These are phyloP conservation scores for Alisma plantagoaquatica DNA, from an alignment of 106 monocot genomes.

Conservation along the genomic window DNA sequence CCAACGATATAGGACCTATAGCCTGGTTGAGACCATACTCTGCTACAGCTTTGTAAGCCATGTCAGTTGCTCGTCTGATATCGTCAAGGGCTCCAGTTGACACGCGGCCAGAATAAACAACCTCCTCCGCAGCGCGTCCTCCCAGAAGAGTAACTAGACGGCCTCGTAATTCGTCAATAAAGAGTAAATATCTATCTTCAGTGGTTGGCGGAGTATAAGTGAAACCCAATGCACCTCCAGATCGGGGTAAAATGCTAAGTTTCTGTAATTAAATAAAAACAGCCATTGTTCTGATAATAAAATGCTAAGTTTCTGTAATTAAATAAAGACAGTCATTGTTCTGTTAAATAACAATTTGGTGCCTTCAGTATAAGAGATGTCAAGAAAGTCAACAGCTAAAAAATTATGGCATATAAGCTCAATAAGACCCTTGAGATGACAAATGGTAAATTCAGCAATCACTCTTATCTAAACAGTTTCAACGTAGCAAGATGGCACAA, in stretches of 20 bases:
- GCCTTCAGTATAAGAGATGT: no score
- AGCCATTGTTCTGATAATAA: neutral
- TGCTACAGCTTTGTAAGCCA: slow-evolving; percentile 98
- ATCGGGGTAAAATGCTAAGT: slow-evolving; percentile 92
- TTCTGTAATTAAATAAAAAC: slow-evolving; percentile 40
- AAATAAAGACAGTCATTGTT: neutral
- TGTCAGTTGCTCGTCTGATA: slow-evolving; percentile 91
- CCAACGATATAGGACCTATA: slow-evolving; percentile 79
- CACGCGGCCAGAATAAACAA: slow-evolving; percentile 87
- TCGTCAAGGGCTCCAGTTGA: slow-evolving; percentile 99
- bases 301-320: neutral
- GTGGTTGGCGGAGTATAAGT: slow-evolving; percentile 91
- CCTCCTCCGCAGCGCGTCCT: slow-evolving; percentile 93
- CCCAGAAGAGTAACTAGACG: slow-evolving; percentile 92
- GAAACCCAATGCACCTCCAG: slow-evolving; percentile 95
- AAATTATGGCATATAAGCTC: no score
- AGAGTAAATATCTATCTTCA: slow-evolving; percentile 90
- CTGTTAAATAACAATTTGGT: neutral
- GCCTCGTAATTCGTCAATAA: slow-evolving; percentile 88
- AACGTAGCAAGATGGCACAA: no score
- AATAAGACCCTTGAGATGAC: no score
- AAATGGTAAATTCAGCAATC: no score
- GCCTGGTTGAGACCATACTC: slow-evolving; percentile 82
- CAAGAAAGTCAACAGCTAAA: no score
- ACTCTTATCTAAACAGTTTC: no score